These are phyloP conservation scores for Ceratocystis albifundus DNA, from an alignment of 2,329 filamentous ascomycete species.

Conservation along the genomic window DNA sequence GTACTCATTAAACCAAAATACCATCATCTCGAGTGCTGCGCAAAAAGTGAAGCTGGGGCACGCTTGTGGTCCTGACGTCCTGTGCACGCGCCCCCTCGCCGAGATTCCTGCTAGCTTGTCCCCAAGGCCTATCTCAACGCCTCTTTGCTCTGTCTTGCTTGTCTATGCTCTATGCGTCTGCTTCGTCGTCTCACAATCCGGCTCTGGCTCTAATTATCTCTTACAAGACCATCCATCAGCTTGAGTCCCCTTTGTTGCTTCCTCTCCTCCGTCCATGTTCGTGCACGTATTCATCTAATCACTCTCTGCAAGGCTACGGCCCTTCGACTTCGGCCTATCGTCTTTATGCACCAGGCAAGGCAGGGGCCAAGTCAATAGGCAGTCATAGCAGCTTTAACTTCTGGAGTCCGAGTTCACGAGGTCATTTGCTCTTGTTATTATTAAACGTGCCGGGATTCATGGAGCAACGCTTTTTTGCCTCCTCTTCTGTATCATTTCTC, in stretches of 20 bases:
- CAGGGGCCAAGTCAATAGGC: neutral
- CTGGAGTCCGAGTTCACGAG: neutral
- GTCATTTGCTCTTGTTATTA: neutral
- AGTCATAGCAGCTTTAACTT: neutral
- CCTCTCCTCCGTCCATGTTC: neutral
- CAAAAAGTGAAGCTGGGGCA: neutral
- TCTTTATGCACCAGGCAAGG: neutral
- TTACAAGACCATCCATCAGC: neutral
- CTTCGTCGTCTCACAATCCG: too few relatives aligned
- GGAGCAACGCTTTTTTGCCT: neutral
- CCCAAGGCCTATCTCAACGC: slow-evolving; percentile 3
- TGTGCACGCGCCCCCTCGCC: neutral
- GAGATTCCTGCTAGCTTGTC: neutral
- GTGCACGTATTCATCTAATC: neutral
- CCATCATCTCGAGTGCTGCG: neutral
- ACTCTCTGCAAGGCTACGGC: neutral
- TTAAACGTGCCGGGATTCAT: neutral
- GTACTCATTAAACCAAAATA: neutral
- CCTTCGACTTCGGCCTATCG: neutral
- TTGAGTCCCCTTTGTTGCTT: neutral
- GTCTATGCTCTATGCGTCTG: too few relatives aligned
- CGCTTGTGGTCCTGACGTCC: neutral
- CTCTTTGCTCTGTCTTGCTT: neutral
- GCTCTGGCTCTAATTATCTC: neutral
- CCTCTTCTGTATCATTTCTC: neutral